phyloP scores from a whole-genome alignment of 768 basidiomycete species.

The Russula ochroleuca region DNA sequence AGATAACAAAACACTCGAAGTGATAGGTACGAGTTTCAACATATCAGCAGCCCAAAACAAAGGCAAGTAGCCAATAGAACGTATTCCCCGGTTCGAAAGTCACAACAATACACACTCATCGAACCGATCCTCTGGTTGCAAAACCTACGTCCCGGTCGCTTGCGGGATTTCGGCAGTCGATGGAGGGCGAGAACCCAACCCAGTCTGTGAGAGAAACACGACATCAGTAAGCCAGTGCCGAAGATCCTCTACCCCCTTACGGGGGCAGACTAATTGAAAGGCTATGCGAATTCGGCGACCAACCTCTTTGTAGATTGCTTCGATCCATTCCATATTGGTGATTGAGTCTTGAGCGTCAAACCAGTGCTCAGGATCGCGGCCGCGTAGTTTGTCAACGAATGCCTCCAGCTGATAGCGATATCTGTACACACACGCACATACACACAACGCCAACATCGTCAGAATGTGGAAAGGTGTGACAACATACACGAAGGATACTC shows the following conservation, averaged over 20 bases:
- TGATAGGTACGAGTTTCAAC: not conserved
- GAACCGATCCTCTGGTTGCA: not conserved
- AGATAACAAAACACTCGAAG: too few species aligned
- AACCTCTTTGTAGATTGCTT: constrained; percentile 24
- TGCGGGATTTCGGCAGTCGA: constrained; percentile 18
- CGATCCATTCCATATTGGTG: constrained; percentile 24
- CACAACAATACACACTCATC: not conserved
- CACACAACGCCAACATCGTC: not conserved
- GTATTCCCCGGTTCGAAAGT: too few species aligned
- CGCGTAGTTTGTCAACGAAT: constrained; percentile 49
- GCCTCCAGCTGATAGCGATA: constrained; percentile 57
- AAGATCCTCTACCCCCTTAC: not conserved
- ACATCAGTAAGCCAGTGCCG: not conserved
- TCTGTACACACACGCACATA: constrained; percentile 10
- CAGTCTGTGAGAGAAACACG: not conserved
- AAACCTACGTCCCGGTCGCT: not conserved
- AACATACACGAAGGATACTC: not conserved
- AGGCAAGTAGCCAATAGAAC: too few species aligned
- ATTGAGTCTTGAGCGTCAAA: constrained; percentile 22
- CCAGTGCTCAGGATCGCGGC: constrained; percentile 43
- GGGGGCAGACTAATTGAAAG: not conserved
- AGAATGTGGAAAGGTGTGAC: not conserved
- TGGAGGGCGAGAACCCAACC: constrained; percentile 19
- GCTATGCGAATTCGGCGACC: not conserved
- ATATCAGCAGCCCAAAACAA: too few species aligned